phyloP scores from a whole-genome alignment of 176 grass and related monocot genomes.

The sorghum (Sorghum bicolor) region DNA sequence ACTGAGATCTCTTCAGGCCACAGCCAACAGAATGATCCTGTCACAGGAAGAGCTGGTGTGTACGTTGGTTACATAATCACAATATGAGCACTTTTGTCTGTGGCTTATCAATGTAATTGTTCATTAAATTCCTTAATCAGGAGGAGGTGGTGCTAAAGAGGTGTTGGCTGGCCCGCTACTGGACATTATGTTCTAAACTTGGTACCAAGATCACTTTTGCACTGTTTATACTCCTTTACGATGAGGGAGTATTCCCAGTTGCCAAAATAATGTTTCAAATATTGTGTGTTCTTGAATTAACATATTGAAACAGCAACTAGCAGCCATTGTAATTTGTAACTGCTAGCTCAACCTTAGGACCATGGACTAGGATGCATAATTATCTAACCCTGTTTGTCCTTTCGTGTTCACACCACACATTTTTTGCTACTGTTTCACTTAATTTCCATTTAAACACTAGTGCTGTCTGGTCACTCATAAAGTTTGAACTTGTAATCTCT shows the following conservation, averaged over 20 bases:
- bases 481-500: neutral
- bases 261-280: conserved; percentile 14
- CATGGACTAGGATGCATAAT: conserved; percentile 12
- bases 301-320: conserved; percentile 2
- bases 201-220: conserved; percentile 52
- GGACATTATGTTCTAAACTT: conserved; percentile 79
- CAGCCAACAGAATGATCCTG: conserved; percentile 72
- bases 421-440: neutral
- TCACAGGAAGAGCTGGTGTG: conserved; percentile 87
- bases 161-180: conserved; percentile 95
- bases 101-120: conserved; percentile 21
- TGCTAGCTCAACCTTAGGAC: neutral
- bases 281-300: neutral
- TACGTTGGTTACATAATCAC: conserved; percentile 14
- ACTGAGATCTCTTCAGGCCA: conserved; percentile 58
- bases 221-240: conserved; percentile 1
- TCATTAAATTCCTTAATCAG: conserved; percentile 53
- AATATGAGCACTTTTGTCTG: conserved; percentile 6
- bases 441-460: neutral
- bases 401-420: neutral
- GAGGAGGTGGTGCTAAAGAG: conserved; percentile 94
- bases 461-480: neutral
- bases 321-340: conserved; percentile 5
- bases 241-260: conserved; percentile 16
- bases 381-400: neutral